Conservation (phyloP, 1,284 basidiomycete genomes). For the Cryptococcus neoformans region DNA sequence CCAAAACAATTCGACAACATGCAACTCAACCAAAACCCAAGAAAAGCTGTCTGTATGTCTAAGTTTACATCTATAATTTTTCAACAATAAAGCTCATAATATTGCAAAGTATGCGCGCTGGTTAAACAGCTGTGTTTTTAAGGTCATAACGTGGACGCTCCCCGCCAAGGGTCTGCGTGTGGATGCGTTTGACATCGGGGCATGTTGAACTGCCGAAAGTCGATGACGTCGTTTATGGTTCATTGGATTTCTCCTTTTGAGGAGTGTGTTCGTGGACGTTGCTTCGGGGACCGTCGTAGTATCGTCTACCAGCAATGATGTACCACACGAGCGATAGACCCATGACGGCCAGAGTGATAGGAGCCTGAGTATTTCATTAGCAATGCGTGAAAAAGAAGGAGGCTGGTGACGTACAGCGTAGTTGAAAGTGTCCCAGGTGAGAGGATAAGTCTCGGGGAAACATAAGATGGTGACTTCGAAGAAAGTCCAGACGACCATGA, state of each 20-base stretch:
- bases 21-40: too few species aligned
- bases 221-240: too few species aligned
- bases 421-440: constrained; percentile 26
- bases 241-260: not conserved
- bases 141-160: too few species aligned
- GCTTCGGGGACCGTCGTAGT: constrained; percentile 50
- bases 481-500: constrained; percentile 31
- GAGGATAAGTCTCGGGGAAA: constrained; percentile 22
- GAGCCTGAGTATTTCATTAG: constrained; percentile 4
- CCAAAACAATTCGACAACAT: too few species aligned
- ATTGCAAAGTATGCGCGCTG: too few species aligned
- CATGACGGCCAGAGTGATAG: constrained; percentile 48
- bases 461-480: constrained; percentile 38
- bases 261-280: constrained; percentile 6
- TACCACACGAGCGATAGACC: constrained; percentile 50
- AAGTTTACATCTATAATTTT: too few species aligned
- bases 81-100: too few species aligned
- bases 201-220: too few species aligned
- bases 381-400: not conserved
- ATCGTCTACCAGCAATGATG: constrained; percentile 46
- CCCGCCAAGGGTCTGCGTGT: too few species aligned
- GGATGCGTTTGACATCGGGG: too few species aligned
- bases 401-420: constrained; percentile 14
- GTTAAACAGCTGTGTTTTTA: too few species aligned
- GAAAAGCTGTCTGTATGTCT: too few species aligned